Evolutionary conservation across 2,329 filamentous ascomycete species (phyloP), one percentile per base, ranked within the genome.

Genomic region (Colletotrichum siamense): DNA sequence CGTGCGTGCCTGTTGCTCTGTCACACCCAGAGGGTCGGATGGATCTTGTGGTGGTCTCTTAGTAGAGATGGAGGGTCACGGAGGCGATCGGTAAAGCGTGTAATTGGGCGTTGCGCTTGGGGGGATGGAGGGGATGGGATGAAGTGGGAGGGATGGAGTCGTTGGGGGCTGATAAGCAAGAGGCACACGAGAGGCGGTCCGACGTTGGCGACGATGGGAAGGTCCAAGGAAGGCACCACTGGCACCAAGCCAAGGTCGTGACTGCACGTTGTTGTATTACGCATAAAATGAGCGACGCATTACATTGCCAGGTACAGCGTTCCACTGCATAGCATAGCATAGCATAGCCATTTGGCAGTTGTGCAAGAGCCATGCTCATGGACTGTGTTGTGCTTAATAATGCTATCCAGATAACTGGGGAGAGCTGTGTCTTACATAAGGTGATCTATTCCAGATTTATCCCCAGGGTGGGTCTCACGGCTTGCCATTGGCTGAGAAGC

Each of bases 381-480:
- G 39, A 49, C 18, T 49, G 18, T 49, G 39, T 18, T 49, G 39
- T 49, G 18, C 39, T 49, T 24, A 28, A 57, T 57, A 24, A 26
- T 57, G 52, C 22, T 57, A 57, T 57, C 22, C 22, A 9, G 52
- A 34, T 18, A 18, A 24, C 26, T 22, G 57, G 34, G 32, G 44
- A 32, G 68, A 72, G 59, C 55, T 52, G 30, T 32, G 69, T 36
- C 69, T 68, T 75, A 73, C 62, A 72, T 75, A 73, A 73, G 55
- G 49, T 30, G 30, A 26, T 39, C 57, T 39, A 39, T 36, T 66
- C 26, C 8, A 55, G 30, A 24, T 62, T 62, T 39, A 62, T 71
- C 69, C 18, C 28, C 67, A 18, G 7, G 22, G 24, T 32, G 57
- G 57, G 16, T 59, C 15, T 30, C 6, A 8, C 5, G 32, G 34